Conservation (phyloP, 2,329 filamentous ascomycete genomes). For the Calonectria montana region DNA sequence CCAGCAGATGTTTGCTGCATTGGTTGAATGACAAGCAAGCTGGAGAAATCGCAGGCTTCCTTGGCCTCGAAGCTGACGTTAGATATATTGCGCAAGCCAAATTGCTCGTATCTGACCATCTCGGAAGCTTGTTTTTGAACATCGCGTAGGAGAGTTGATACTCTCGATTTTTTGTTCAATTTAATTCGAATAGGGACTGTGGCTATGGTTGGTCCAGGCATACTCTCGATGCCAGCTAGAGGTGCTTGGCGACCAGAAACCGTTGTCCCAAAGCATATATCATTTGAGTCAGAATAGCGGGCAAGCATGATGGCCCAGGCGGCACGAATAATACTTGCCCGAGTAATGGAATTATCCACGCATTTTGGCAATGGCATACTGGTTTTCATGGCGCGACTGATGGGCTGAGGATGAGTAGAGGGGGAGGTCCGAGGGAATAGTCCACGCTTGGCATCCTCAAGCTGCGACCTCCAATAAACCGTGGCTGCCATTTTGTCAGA, state of each 20-base stretch:
- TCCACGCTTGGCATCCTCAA: conserved; percentile 44
- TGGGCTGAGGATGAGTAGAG: conserved; percentile 58
- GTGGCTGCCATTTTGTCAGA: background rate
- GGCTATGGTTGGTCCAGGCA: conserved; percentile 31
- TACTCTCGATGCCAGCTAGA: conserved; percentile 34
- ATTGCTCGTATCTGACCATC: conserved; percentile 7
- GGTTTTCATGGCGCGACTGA: conserved; percentile 51
- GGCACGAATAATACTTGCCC: conserved; percentile 36
- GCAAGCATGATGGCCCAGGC: conserved; percentile 44
- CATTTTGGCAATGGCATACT: background rate
- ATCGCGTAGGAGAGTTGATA: background rate
- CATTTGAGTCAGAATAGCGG: conserved; percentile 40
- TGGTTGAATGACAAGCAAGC: conserved; percentile 4
- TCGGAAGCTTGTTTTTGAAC: conserved; percentile 6
- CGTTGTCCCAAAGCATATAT: conserved; percentile 39
- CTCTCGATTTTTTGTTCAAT: conserved; percentile 37
- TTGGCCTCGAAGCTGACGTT: background rate
- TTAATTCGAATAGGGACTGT: conserved; percentile 33
- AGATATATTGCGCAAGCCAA: conserved; percentile 8
- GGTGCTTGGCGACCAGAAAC: conserved; percentile 40
- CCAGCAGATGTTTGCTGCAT: background rate
- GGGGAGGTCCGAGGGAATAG: conserved; percentile 55
- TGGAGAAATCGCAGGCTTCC: conserved; percentile 7
- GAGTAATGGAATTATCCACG: background rate
- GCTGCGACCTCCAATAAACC: background rate